These are phyloP conservation scores for Aspergillus tamarii DNA, from an alignment of 2,329 filamentous ascomycete species.

Conservation along the genomic window DNA sequence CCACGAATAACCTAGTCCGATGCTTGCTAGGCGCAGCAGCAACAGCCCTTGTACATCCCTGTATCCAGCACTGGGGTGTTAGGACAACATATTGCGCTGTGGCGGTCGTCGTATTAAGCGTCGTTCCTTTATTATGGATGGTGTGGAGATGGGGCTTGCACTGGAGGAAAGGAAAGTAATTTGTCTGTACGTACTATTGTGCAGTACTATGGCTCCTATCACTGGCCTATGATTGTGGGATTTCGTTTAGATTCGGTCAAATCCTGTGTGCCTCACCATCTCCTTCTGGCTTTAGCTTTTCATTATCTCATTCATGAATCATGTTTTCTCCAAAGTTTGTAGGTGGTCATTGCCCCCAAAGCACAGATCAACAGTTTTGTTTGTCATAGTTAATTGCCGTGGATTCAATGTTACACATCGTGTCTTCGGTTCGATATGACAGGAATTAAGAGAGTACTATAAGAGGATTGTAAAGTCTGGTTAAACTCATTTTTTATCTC, in stretches of 20 bases:
- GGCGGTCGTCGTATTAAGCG: not conserved
- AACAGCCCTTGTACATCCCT: conserved; percentile 28
- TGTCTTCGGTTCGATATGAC: not conserved
- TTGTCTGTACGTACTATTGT: not conserved
- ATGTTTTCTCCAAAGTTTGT: not conserved
- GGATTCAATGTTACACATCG: not conserved
- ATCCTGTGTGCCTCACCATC: not conserved
- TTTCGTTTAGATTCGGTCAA: not conserved
- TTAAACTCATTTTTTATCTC: not conserved
- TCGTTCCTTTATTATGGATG: not conserved
- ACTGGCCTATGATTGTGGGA: no score
- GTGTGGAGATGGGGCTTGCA: not conserved
- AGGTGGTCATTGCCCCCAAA: not conserved
- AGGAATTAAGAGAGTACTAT: not conserved
- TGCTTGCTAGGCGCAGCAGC: conserved; percentile 36
- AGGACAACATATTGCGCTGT: not conserved
- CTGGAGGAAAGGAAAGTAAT: not conserved
- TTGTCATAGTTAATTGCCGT: not conserved
- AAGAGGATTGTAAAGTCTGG: not conserved
- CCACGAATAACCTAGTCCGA: conserved; percentile 38
- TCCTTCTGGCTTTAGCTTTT: no score
- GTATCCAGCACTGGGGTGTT: not conserved
- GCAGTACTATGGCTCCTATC: not conserved
- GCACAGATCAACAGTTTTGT: not conserved
- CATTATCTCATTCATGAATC: not conserved